These are phyloP conservation scores for Boletus rufocinnamomeus DNA, from an alignment of 768 basidiomycete genomes.

Conservation along the genomic window DNA sequence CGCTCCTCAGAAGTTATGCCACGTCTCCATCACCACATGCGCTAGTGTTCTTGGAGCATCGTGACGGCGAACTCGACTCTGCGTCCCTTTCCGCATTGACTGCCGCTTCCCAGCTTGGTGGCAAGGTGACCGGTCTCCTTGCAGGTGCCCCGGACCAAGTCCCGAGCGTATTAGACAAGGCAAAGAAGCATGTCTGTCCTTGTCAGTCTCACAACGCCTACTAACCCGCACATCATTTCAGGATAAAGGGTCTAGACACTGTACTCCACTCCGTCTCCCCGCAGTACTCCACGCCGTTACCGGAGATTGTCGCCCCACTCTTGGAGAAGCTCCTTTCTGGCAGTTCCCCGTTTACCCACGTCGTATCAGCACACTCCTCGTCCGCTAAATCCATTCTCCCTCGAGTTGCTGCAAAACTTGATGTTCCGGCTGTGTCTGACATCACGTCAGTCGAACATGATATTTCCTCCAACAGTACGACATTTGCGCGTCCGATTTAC, in stretches of 20 bases:
- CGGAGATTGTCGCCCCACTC: slow-evolving; percentile 82
- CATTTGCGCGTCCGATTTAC: slow-evolving; percentile 93
- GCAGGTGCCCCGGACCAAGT: slow-evolving; percentile 72
- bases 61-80: slow-evolving; percentile 76
- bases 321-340: slow-evolving; percentile 71
- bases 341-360: slow-evolving; percentile 76
- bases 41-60: slow-evolving; percentile 90
- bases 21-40: slow-evolving; percentile 66
- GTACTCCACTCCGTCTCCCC: slow-evolving; percentile 71
- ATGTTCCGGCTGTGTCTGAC: slow-evolving; percentile 90
- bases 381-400: slow-evolving; percentile 92
- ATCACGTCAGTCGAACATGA: slow-evolving; percentile 82
- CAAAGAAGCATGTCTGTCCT: slow-evolving; percentile 64
- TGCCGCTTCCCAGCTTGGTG: slow-evolving; percentile 84
- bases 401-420: slow-evolving; percentile 86
- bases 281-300: slow-evolving; percentile 66
- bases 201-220: slow-evolving; percentile 6
- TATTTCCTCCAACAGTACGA: slow-evolving; percentile 66
- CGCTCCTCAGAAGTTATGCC: slow-evolving; percentile 48
- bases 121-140: slow-evolving; percentile 78
- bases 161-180: slow-evolving; percentile 64
- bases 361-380: slow-evolving; percentile 90
- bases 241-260: slow-evolving; percentile 66
- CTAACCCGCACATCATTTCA: slow-evolving; percentile 30
- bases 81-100: slow-evolving; percentile 89